Conservation (phyloP, 345 rosid genomes). For the Microcos paniculata region DNA sequence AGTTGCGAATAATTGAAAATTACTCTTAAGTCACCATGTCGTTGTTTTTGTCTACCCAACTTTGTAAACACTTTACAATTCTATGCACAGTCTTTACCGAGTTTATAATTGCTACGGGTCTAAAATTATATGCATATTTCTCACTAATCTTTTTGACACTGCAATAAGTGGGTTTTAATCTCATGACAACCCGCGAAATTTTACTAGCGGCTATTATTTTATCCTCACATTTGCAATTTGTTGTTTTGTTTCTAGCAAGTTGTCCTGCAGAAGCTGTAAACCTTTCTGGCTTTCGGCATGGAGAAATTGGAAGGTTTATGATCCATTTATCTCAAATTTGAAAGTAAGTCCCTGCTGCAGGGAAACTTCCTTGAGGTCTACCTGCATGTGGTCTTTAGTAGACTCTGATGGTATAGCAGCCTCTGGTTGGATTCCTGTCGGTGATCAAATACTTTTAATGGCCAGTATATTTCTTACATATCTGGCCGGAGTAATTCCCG, state of each 20-base stretch:
- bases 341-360: slow-evolving; percentile 21
- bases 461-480: slow-evolving; percentile 74
- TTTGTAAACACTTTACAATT: too few relatives aligned
- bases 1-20: too few relatives aligned
- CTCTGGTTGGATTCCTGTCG: slow-evolving; percentile 53
- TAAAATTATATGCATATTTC: background rate
- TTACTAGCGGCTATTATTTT: background rate
- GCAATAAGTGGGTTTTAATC: background rate
- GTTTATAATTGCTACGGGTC: background rate
- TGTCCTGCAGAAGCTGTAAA: slow-evolving; percentile 30
- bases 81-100: background rate
- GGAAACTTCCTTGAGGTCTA: slow-evolving; percentile 32
- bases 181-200: background rate
- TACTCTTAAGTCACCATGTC: too few relatives aligned
- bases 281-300: slow-evolving; percentile 23
- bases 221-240: background rate
- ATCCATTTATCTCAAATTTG: slow-evolving; percentile 28
- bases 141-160: background rate
- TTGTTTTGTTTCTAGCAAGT: slow-evolving; percentile 35
- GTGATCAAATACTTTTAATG: slow-evolving; percentile 73
- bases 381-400: slow-evolving; percentile 52
- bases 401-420: slow-evolving; percentile 49
- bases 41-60: too few relatives aligned
- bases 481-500: slow-evolving; percentile 80
- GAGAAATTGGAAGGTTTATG: slow-evolving; percentile 22